Evolutionary conservation across 2,329 filamentous ascomycete species (phyloP).

Genomic region (Remersonia thermophila): DNA sequence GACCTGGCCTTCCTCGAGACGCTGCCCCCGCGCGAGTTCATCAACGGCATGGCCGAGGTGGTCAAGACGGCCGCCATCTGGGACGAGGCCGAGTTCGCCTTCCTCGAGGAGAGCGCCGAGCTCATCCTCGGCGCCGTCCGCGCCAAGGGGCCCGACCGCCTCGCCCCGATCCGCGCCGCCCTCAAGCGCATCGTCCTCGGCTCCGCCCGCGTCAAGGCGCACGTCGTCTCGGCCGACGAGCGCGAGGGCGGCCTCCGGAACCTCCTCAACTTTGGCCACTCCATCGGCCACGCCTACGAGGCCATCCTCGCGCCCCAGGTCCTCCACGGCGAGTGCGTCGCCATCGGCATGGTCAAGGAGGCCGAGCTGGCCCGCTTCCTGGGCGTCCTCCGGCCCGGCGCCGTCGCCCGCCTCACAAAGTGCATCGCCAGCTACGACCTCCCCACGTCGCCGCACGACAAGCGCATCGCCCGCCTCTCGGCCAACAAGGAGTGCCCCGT

Average conservation of each 20-base stretch:
- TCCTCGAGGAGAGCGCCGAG: constrained; percentile 70
- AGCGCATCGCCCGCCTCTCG: constrained; percentile 67
- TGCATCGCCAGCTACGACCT: constrained; percentile 91
- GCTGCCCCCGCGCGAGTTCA: constrained; percentile 79
- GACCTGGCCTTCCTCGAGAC: constrained; percentile 87
- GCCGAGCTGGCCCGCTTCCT: constrained; percentile 85
- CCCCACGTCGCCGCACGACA: constrained; percentile 74
- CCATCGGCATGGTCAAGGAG: constrained; percentile 97
- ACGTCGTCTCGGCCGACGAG: constrained; percentile 89
- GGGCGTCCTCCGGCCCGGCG: constrained; percentile 71
- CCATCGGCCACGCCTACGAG: constrained; percentile 93
- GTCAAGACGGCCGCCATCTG: constrained; percentile 97
- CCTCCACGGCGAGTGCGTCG: constrained; percentile 88
- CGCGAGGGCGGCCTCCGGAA: constrained; percentile 89
- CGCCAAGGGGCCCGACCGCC: constrained; percentile 36
- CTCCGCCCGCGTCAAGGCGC: constrained; percentile 85
- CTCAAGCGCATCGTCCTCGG: constrained; percentile 74
- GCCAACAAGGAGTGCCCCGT: constrained; percentile 82
- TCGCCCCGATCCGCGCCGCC: constrained; percentile 57
- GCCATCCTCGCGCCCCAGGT: constrained; percentile 91
- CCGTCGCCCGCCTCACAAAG: constrained; percentile 80
- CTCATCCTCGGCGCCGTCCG: constrained; percentile 63
- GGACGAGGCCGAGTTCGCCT: constrained; percentile 74
- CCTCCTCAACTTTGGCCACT: constrained; percentile 93
- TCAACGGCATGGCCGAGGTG: constrained; percentile 98